Evolutionary conservation across 345 rosid species (phyloP), one percentile per base, ranked within the genome.

Genomic region (Orychophragmus violaceus): DNA sequence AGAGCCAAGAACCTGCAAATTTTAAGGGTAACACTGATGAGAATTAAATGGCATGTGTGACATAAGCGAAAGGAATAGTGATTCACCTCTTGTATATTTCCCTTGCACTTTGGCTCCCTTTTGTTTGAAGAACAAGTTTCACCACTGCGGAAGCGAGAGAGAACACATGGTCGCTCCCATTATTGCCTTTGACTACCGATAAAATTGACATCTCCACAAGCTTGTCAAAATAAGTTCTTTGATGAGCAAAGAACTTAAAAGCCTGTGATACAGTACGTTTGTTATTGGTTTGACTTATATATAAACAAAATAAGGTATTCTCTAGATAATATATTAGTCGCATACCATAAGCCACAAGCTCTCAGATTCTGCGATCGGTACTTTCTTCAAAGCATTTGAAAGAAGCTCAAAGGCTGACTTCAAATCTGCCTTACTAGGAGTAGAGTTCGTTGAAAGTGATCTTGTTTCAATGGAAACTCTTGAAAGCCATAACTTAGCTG

Each of bases 281-380:
- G n/a, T 45, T 22, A 22, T 62, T 33, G 41, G 37, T 48, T 21
- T 9, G 10, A 13, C 6, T 48, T 9, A 37, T 44, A 42, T 35
- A 54, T 25, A 13, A 46, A 22, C 35, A 37, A 56, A 45, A 28
- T 14, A 67, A 4, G 7, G 19, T 35, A 2, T n/a, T n/a, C n/a
- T n/a, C n/a, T n/a, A n/a, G n/a, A 59, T 23, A 30, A 13, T 46
- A 25, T 46, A 37, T 23, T 62, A 17, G 53, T 60, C 70, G 67
- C 81, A 52, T 84, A 90, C 99, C 96, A 82, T 75, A 22, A 71
- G 64, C 99, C 99, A 94, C 78, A 90, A 74, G 78, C 82, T 79
- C 77, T 84, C 92, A 44, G 97, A 84, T 78, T 87, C 82, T 14
- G 85, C 66, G 39, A 82, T 46, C 7, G 89, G 48, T 61, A 74